These are phyloP conservation scores for Candida sp. DNA, from an alignment of 1,139 yeast species.

Conservation along the genomic window DNA sequence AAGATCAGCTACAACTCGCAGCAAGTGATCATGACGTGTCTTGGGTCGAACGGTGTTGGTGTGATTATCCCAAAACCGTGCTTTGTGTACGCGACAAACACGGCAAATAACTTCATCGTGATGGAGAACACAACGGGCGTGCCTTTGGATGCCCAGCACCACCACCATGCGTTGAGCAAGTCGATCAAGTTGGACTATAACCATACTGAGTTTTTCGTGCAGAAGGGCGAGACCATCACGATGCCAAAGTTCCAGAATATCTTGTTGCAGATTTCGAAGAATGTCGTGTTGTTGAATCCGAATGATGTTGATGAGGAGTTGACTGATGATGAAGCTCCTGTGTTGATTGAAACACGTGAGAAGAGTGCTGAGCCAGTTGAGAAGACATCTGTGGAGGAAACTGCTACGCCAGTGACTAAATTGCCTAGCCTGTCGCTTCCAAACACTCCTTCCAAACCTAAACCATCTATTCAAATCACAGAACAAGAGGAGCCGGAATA, in stretches of 20 bases:
- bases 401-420: neutral
- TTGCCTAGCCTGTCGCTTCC: constrained; percentile 9
- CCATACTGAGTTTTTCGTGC: constrained; percentile 61
- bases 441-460: constrained; percentile 15
- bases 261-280: constrained; percentile 64
- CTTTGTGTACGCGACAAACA: constrained; percentile 30
- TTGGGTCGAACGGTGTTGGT: constrained; percentile 74
- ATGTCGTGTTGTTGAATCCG: constrained; percentile 58
- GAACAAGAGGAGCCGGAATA: constrained; percentile 4
- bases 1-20: constrained; percentile 23
- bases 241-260: constrained; percentile 62
- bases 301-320: constrained; percentile 45
- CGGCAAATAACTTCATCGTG: constrained; percentile 32
- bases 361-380: neutral
- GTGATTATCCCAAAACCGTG: constrained; percentile 61
- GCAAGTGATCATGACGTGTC: constrained; percentile 51
- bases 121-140: constrained; percentile 31
- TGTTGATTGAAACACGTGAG: constrained; percentile 17
- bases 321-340: constrained; percentile 21
- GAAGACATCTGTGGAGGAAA: neutral
- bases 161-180: constrained; percentile 22
- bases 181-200: constrained; percentile 46
- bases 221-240: constrained; percentile 55
- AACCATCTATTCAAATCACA: constrained; percentile 4
- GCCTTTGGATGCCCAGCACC: constrained; percentile 18